Percentiles rank a stretch among this genome's conserved stretches.
Conservation (phyloP, 305 asterid genomes). For the Rubia occidens region DNA sequence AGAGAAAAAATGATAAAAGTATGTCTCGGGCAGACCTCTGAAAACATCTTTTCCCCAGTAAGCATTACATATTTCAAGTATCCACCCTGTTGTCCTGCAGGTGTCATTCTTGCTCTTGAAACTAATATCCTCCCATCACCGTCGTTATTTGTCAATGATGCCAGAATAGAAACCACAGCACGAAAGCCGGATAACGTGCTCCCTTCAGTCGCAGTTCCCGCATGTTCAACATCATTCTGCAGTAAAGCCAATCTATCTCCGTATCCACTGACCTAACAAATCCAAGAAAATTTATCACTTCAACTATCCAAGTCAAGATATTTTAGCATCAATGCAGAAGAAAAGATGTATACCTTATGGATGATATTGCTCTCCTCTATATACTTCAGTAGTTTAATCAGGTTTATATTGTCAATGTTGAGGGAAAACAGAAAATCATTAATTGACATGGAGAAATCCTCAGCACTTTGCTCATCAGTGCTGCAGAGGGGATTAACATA, state of each 20-base stretch:
- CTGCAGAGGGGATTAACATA: slow-evolving; percentile 24
- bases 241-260: slow-evolving; percentile 52
- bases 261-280: slow-evolving; percentile 69
- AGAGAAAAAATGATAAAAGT: slow-evolving; percentile 1
- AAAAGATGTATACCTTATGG: slow-evolving; percentile 52
- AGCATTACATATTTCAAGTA: slow-evolving; percentile 86
- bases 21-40: slow-evolving; percentile 50
- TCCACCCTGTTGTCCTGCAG: slow-evolving; percentile 52
- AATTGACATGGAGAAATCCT: slow-evolving; percentile 49
- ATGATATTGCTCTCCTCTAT: slow-evolving; percentile 75
- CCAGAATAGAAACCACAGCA: slow-evolving; percentile 54
- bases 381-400: slow-evolving; percentile 57
- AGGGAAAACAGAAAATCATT: slow-evolving; percentile 80
- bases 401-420: slow-evolving; percentile 89
- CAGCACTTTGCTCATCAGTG: slow-evolving; percentile 31
- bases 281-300: slow-evolving; percentile 8
- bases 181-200: slow-evolving; percentile 74
- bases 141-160: slow-evolving; percentile 66
- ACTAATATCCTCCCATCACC: slow-evolving; percentile 73
- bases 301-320: slow-evolving; percentile 10
- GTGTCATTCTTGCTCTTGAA: slow-evolving; percentile 40
- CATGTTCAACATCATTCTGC: slow-evolving; percentile 24
- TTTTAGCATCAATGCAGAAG: slow-evolving; percentile 9
- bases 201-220: slow-evolving; percentile 38
- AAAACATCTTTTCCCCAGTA: slow-evolving; percentile 88